Percentiles rank a stretch among this genome's conserved stretches.
Evolutionary conservation across 1,284 basidiomycete genomes (phyloP).

Genomic region (Phylloporus sp.): DNA sequence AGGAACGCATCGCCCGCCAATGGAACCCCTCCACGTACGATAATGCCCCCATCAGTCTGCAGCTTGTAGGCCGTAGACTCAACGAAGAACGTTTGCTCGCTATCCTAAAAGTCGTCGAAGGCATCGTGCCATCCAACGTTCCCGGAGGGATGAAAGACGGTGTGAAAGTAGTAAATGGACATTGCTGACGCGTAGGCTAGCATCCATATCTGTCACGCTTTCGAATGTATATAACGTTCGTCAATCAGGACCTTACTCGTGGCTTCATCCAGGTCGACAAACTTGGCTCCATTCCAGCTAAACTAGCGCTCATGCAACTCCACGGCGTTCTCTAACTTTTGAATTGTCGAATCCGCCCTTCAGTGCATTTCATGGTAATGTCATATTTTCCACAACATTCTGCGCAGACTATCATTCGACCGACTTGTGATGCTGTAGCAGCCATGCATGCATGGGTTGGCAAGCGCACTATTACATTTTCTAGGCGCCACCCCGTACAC

Average conservation of each 20-base stretch:
- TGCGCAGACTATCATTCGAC: not conserved
- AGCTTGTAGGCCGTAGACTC: slow-evolving; percentile 57
- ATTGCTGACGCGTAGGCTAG: slow-evolving; percentile 14
- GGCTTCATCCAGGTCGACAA: too few relatives aligned
- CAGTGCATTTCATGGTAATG: not conserved
- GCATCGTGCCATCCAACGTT: slow-evolving; percentile 29
- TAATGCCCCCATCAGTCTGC: slow-evolving; percentile 54
- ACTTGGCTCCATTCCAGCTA: not conserved
- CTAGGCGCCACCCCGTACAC: not conserved
- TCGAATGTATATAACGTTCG: slow-evolving; percentile 9
- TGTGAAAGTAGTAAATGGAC: slow-evolving; percentile 22
- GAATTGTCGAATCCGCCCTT: not conserved
- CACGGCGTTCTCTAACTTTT: not conserved
- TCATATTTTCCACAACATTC: not conserved
- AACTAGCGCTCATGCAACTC: not conserved
- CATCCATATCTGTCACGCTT: not conserved
- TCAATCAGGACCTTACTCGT: slow-evolving; percentile 20
- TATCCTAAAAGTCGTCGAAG: slow-evolving; percentile 53
- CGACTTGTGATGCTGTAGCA: slow-evolving; percentile 15
- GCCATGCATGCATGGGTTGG: not conserved
- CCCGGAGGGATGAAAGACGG: slow-evolving; percentile 15
- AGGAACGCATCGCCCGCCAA: slow-evolving; percentile 49
- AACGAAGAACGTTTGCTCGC: slow-evolving; percentile 59
- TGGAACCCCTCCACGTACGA: slow-evolving; percentile 55
- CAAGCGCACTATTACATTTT: not conserved